Conservation (phyloP, 352 stramenopile genomes). For the Globisporangium cystogenes region DNA sequence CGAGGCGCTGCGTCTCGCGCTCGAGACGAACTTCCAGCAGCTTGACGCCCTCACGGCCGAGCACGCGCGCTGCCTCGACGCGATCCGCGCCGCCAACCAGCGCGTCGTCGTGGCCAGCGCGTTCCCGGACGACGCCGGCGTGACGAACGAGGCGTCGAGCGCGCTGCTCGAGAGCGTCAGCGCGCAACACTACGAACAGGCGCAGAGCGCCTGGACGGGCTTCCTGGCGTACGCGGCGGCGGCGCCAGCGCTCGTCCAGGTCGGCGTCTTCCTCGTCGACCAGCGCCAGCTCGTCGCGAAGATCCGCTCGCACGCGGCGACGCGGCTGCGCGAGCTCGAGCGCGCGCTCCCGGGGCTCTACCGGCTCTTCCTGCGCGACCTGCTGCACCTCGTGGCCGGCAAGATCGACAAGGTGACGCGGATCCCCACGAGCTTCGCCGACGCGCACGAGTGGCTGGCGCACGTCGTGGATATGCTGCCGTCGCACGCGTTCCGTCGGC, state of each 20-base stretch:
- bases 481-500: constrained; percentile 37
- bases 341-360: constrained; percentile 45
- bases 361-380: constrained; percentile 31
- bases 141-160: neutral
- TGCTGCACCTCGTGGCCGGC: constrained; percentile 47
- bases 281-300: constrained; percentile 31
- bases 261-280: constrained; percentile 52
- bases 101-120: constrained; percentile 9
- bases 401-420: constrained; percentile 53
- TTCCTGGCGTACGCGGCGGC: constrained; percentile 31
- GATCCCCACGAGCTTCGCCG: constrained; percentile 46
- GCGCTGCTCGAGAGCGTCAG: constrained; percentile 9
- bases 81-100: constrained; percentile 4
- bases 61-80: constrained; percentile 24
- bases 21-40: constrained; percentile 27
- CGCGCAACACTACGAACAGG: constrained; percentile 32
- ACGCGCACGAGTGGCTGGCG: constrained; percentile 40
- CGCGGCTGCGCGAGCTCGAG: constrained; percentile 32
- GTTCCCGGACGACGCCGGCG: constrained; percentile 13
- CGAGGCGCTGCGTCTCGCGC: constrained; percentile 15
- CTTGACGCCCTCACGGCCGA: constrained; percentile 24
- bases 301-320: constrained; percentile 23
- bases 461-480: constrained; percentile 53
- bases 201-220: constrained; percentile 27
- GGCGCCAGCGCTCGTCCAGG: constrained; percentile 27